These are phyloP conservation scores for Aschersonia sp. DNA, from an alignment of 2,329 filamentous ascomycete species.

Conservation along the genomic window DNA sequence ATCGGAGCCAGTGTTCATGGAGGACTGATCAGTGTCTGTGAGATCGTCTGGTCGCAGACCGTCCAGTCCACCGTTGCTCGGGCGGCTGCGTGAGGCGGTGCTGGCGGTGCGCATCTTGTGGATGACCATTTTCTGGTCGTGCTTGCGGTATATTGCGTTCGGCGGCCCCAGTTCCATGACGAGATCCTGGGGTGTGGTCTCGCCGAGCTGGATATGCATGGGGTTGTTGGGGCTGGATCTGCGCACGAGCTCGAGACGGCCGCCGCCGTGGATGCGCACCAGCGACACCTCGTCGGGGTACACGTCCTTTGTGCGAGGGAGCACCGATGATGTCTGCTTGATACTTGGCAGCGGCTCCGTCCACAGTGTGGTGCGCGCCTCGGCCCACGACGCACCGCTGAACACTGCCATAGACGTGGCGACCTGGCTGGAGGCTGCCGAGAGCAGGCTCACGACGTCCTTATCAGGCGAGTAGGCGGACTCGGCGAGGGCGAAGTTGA, in stretches of 20 bases:
- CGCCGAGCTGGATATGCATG: conserved; percentile 61
- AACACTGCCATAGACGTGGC: conserved; percentile 86
- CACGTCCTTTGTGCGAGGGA: conserved; percentile 59
- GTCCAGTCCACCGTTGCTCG: conserved; percentile 23
- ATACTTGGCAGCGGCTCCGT: conserved; percentile 59
- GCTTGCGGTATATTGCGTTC: conserved; percentile 86
- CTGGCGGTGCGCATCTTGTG: conserved; percentile 50
- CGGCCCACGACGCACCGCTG: conserved; percentile 78
- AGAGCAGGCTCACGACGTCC: conserved; percentile 78
- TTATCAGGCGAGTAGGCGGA: conserved; percentile 60
- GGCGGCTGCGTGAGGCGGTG: conserved; percentile 34
- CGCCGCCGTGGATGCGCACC: conserved; percentile 63
- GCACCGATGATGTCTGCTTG: conserved; percentile 48
- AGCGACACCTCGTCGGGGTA: conserved; percentile 82
- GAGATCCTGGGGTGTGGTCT: conserved; percentile 84
- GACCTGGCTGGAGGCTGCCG: conserved; percentile 59
- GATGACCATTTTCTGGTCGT: conserved; percentile 76
- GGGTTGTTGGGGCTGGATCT: conserved; percentile 43
- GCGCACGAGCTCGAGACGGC: conserved; percentile 62
- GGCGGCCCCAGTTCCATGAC: conserved; percentile 84
- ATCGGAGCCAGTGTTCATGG: conserved; percentile 55
- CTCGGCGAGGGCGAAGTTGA: conserved; percentile 68
- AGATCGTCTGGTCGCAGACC: conserved; percentile 36
- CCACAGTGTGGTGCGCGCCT: conserved; percentile 64
- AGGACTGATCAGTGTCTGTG: conserved; percentile 63